Conservation (phyloP, 352 stramenopile genomes). For the Aphanomyces invadans region DNA sequence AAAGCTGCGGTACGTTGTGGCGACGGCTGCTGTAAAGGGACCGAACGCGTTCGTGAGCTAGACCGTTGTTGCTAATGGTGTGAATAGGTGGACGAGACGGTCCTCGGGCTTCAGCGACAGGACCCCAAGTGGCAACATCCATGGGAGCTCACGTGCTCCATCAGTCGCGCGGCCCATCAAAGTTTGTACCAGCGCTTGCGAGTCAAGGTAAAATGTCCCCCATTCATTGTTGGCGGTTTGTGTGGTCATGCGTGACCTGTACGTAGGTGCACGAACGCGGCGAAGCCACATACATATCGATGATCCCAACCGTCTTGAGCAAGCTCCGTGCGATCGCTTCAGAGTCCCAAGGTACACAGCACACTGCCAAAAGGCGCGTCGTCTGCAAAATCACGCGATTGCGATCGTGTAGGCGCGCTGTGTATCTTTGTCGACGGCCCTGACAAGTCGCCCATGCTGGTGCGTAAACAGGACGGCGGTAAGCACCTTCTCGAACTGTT, state of each 20-base stretch:
- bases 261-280: conserved; percentile 49
- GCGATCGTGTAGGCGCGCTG: conserved; percentile 35
- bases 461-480: conserved; percentile 69
- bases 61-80: too few species aligned
- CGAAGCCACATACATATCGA: conserved; percentile 67
- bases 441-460: conserved; percentile 70
- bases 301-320: conserved; percentile 43
- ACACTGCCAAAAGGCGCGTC: background rate
- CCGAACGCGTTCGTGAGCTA: too few species aligned
- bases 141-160: conserved; percentile 59
- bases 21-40: too few species aligned
- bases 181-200: conserved; percentile 56
- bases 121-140: background rate
- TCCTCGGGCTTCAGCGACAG: conserved; percentile 59
- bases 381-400: background rate
- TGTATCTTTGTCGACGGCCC: conserved; percentile 65
- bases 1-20: conserved; percentile 37
- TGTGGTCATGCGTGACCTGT: too few species aligned
- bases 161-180: conserved; percentile 60
- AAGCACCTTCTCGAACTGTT: background rate
- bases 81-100: conserved; percentile 43
- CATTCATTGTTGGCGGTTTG: too few species aligned
- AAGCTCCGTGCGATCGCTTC: conserved; percentile 43
- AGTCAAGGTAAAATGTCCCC: conserved; percentile 34
- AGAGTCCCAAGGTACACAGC: conserved; percentile 35